Conservation (phyloP, 306 rosid species). For the Sicyos edulis region DNA sequence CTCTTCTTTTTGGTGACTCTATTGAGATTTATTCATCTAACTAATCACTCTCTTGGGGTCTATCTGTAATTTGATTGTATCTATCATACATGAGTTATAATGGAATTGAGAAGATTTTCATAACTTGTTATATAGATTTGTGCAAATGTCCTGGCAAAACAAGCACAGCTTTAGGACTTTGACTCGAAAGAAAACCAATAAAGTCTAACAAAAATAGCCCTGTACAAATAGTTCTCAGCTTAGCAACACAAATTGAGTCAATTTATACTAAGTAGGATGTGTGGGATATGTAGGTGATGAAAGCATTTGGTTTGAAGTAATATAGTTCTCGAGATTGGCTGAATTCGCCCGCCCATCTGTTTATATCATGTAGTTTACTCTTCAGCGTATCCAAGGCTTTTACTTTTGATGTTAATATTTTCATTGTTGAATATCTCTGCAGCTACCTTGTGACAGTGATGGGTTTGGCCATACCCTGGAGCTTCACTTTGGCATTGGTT, state of each 20-base stretch:
- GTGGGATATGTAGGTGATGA: background rate
- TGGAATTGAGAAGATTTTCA: background rate
- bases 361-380: background rate
- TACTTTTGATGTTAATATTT: background rate
- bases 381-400: background rate
- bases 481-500: constrained; percentile 76
- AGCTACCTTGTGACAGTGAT: constrained; percentile 80
- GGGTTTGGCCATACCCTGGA: constrained; percentile 92
- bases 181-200: background rate
- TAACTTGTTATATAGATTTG: background rate
- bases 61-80: background rate
- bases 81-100: background rate
- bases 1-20: background rate
- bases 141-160: no score
- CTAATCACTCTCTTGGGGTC: background rate
- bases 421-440: constrained; percentile 10
- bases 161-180: background rate
- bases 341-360: background rate
- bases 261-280: background rate
- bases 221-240: background rate
- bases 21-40: background rate
- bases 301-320: background rate
- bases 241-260: background rate
- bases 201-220: background rate
- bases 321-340: background rate